Conservation (phyloP, 2,329 filamentous ascomycete species). For the Trichoderma arundinaceum region DNA sequence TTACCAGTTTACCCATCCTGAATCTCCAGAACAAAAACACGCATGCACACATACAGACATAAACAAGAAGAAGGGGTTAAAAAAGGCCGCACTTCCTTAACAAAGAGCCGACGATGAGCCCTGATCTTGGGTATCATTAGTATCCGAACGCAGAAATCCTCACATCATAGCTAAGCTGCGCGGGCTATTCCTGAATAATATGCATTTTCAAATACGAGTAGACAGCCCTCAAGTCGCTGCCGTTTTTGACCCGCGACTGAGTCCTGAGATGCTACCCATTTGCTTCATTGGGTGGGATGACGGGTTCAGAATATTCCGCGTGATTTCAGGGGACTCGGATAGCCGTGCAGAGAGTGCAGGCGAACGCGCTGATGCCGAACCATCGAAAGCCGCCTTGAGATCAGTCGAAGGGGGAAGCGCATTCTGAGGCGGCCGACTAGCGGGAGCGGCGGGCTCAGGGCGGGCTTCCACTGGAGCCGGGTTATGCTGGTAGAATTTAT, state of each 20-base stretch:
- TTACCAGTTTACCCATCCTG: slow-evolving; percentile 27
- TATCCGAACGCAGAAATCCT: slow-evolving; percentile 41
- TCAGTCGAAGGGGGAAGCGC: slow-evolving; percentile 34
- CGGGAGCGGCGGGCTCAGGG: slow-evolving; percentile 30
- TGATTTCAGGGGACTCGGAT: slow-evolving; percentile 54
- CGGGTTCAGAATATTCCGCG: slow-evolving; percentile 46
- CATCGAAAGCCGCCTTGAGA: slow-evolving; percentile 38
- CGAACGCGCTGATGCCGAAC: slow-evolving; percentile 37
- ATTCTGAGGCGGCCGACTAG: slow-evolving; percentile 37
- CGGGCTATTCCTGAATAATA: slow-evolving; percentile 5
- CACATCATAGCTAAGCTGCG: slow-evolving; percentile 23
- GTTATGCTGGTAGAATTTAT: slow-evolving; percentile 56
- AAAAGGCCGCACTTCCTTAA: slow-evolving; percentile 35
- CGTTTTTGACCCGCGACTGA: slow-evolving; percentile 45
- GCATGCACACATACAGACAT: slow-evolving; percentile 11
- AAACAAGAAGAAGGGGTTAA: slow-evolving; percentile 12
- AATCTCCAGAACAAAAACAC: slow-evolving; percentile 23
- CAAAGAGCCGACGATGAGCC: slow-evolving; percentile 37
- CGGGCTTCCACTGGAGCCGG: slow-evolving; percentile 37
- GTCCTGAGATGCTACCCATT: slow-evolving; percentile 41
- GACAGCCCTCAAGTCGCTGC: slow-evolving; percentile 41
- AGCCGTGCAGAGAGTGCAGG: slow-evolving; percentile 38
- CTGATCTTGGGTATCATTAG: slow-evolving; percentile 47
- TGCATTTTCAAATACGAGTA: slow-evolving; percentile 22
- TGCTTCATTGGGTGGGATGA: slow-evolving; percentile 45